Conservation (phyloP, 441 rosid genomes). For the Erodium texanum region DNA sequence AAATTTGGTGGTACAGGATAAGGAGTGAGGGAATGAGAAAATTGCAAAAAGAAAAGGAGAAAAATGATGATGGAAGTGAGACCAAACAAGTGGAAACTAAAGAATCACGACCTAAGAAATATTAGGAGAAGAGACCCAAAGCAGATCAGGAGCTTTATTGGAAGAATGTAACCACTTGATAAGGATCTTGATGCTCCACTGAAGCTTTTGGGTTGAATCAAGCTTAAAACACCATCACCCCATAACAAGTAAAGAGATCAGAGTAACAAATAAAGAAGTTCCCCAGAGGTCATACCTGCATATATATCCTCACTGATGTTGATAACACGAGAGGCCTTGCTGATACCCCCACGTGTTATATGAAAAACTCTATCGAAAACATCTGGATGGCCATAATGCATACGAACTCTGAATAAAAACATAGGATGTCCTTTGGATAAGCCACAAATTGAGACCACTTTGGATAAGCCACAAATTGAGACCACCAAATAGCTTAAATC, state of each 20-base stretch:
- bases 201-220: too few species aligned
- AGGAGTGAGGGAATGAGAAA: too few species aligned
- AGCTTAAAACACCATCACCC: background rate
- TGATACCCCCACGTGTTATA: conserved; percentile 95
- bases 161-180: too few species aligned
- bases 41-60: too few species aligned
- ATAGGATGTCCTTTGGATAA: conserved; percentile 17
- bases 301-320: conserved; percentile 96
- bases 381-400: conserved; percentile 99
- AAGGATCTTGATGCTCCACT: too few species aligned
- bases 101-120: too few species aligned
- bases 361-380: conserved; percentile 95
- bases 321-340: conserved; percentile 99
- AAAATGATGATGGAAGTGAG: too few species aligned
- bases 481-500: conserved; percentile 6
- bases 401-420: conserved; percentile 62
- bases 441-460: conserved; percentile 12
- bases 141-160: too few species aligned
- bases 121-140: too few species aligned
- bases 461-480: conserved; percentile 13
- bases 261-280: background rate
- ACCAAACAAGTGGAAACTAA: too few species aligned
- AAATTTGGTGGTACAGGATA: too few species aligned
- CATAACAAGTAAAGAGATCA: background rate
- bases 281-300: conserved; percentile 50